These are phyloP conservation scores for Lipomyces starkeyi DNA, from an alignment of 805 yeast species.

Conservation along the genomic window DNA sequence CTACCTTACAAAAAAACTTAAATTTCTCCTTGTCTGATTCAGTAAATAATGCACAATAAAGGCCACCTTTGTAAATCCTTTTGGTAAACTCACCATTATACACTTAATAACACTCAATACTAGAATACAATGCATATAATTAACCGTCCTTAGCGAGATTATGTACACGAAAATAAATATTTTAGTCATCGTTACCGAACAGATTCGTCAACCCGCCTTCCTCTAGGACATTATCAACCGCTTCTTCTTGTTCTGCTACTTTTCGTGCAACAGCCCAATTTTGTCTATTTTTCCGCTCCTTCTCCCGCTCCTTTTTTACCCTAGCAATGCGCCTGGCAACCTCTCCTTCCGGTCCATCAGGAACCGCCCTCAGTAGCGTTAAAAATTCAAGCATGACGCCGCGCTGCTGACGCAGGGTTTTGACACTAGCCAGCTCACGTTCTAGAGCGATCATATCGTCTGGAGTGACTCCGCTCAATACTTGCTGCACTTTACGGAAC, in stretches of 20 bases:
- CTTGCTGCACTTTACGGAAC: conserved; percentile 60
- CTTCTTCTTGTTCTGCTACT: conserved; percentile 29
- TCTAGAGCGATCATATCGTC: conserved; percentile 70
- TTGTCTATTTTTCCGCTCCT: conserved; percentile 11
- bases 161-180: neutral
- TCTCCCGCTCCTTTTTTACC: conserved; percentile 22
- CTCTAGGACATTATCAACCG: conserved; percentile 32
- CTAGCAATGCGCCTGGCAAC: conserved; percentile 31
- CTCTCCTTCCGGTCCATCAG: conserved; percentile 35
- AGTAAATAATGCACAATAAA: too few species aligned
- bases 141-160: neutral
- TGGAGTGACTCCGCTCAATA: conserved; percentile 56
- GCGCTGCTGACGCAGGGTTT: conserved; percentile 78
- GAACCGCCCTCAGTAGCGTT: conserved; percentile 58
- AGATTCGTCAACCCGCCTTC: conserved; percentile 29
- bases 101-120: neutral
- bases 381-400: conserved; percentile 78
- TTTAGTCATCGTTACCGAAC: conserved; percentile 13
- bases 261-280: conserved; percentile 31
- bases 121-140: neutral
- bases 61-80: too few species aligned
- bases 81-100: too few species aligned
- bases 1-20: too few species aligned
- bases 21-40: too few species aligned
- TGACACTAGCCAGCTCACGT: conserved; percentile 62